Base-by-base conservation (phyloP, 768 basidiomycete genomes). In the Pulveroboletus ravenelii region DNA sequence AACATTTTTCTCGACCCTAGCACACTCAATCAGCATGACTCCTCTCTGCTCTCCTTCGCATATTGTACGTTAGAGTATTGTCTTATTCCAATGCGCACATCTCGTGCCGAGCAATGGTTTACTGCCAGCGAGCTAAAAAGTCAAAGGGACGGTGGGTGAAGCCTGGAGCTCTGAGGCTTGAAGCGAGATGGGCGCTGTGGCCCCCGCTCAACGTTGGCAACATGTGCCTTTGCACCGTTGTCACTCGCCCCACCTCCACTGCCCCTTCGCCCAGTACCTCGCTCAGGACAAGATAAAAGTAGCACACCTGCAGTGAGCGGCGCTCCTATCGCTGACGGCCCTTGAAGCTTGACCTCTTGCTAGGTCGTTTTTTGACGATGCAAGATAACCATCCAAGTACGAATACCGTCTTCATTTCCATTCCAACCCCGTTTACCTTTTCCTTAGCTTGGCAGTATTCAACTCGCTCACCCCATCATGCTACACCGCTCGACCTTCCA, bases 11-110 rank as follows among this genome's bases (percentile, higher is more conserved):
- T 55, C 53, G 50, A 60, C 42, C 48, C 41, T 49, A 48, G 55
- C 66, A 66, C 54, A 64, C 55, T 59, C 60, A 27, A 64, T 55
- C 56, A 56, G 61, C 65, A 66, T 67, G 47, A 58, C 48, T 47
- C 53, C 44, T 48, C 44, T 47, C 48, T 44, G 52, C 59, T 56
- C 45, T 59, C 59, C 48, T 62, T 60, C 65, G 74, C 73, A 76
- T 63, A 63, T 64, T 79, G 76, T 79, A 79, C 67, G 63, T 59
- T 74, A 69, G 64, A 62, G 57, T 75, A 72, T 71, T 41, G 41
- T 54, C 46, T 55, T 64, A 47, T 57, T 41, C 47, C 43, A 47
- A 47, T 35, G 17, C 37, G 48, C 47, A 39, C 41, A 17, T 17
- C 9, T 49, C 31, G 36, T 40, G 39, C 36, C 13, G 9, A 47